Evolutionary conservation across 2,329 filamentous ascomycete species (phyloP).

Genomic region (Chrysoporthe puriensis): DNA sequence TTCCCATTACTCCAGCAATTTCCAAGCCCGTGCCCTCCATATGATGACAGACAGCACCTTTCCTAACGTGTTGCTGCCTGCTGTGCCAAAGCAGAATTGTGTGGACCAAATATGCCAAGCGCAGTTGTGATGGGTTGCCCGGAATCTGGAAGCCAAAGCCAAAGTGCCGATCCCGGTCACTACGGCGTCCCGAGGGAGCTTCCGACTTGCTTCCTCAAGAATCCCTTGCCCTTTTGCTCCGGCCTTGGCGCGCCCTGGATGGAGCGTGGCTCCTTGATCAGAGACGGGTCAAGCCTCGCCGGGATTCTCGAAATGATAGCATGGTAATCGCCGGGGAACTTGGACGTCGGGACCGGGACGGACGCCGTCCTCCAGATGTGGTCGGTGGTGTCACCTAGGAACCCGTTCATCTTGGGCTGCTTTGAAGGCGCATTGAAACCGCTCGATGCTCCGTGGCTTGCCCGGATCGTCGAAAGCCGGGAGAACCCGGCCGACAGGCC

Average conservation of each 20-base stretch:
- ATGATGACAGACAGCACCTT: not conserved
- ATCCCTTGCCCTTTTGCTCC: slow-evolving; percentile 54
- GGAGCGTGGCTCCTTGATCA: slow-evolving; percentile 91
- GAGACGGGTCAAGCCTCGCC: slow-evolving; percentile 77
- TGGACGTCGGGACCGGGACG: slow-evolving; percentile 62
- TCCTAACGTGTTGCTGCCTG: not conserved
- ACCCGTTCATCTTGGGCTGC: slow-evolving; percentile 54
- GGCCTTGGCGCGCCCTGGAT: slow-evolving; percentile 83
- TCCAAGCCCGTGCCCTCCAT: not conserved
- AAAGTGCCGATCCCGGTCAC: not conserved
- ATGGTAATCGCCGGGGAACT: slow-evolving; percentile 66
- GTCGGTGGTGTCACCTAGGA: slow-evolving; percentile 73
- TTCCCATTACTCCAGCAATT: too few species aligned
- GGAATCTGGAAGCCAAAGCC: not conserved
- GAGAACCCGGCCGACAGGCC: slow-evolving; percentile 68
- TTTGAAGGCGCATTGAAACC: slow-evolving; percentile 43
- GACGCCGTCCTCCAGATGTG: slow-evolving; percentile 77
- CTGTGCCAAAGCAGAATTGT: not conserved
- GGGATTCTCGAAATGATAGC: slow-evolving; percentile 69
- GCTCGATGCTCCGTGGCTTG: slow-evolving; percentile 55
- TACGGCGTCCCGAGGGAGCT: slow-evolving; percentile 20
- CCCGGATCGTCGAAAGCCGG: slow-evolving; percentile 62
- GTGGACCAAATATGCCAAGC: not conserved
- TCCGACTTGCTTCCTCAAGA: slow-evolving; percentile 59
- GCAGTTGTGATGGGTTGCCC: not conserved